phyloP scores from a whole-genome alignment of 2,329 filamentous ascomycete species.

The Cladobotryum protrusum region DNA sequence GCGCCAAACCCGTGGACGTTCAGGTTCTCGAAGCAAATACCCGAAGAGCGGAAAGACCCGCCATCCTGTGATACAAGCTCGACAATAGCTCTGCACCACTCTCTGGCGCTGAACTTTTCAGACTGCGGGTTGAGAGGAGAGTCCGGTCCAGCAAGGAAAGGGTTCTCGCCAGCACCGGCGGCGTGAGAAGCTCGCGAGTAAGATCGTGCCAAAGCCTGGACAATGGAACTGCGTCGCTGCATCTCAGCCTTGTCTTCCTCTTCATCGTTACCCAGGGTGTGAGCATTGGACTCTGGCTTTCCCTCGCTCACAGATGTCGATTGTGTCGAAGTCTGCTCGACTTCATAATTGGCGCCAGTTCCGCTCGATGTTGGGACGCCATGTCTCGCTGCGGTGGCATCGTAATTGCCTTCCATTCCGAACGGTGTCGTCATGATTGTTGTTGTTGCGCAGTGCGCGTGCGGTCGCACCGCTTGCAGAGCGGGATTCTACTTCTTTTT shows the following conservation, averaged over 20 bases:
- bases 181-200: constrained; percentile 45
- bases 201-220: constrained; percentile 50
- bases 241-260: constrained; percentile 32
- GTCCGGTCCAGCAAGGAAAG: constrained; percentile 43
- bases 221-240: constrained; percentile 44
- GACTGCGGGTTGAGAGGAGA: constrained; percentile 50
- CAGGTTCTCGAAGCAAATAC: constrained; percentile 60
- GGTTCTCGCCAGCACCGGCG: constrained; percentile 33
- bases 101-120: constrained; percentile 45
- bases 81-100: constrained; percentile 57
- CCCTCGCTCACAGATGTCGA: constrained; percentile 33
- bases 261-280: constrained; percentile 25
- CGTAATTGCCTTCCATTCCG: constrained; percentile 22
- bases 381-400: constrained; percentile 39
- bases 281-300: constrained; percentile 22
- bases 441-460: too few species aligned
- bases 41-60: constrained; percentile 52
- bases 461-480: too few species aligned
- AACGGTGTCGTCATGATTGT: too few species aligned
- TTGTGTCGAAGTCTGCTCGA: constrained; percentile 27
- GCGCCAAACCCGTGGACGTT: constrained; percentile 63
- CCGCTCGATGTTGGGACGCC: constrained; percentile 28
- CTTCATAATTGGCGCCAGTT: constrained; percentile 20
- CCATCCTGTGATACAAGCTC: constrained; percentile 47
- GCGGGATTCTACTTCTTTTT: too few species aligned